Base-by-base conservation (phyloP, 805 yeast species). In the Kluyveromyces aestuarii region DNA sequence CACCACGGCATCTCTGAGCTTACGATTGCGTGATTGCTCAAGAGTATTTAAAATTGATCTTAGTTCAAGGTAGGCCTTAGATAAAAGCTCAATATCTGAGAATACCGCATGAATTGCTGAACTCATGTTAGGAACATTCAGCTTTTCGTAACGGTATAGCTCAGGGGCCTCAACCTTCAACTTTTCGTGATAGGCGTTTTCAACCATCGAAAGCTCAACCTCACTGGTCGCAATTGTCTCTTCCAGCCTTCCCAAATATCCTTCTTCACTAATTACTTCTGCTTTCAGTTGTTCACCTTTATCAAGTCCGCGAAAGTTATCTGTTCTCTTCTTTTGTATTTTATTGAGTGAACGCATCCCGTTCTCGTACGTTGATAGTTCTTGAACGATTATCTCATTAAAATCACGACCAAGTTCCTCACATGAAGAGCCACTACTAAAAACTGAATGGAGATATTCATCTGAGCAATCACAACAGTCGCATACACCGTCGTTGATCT, bases 401-500 rank as follows among this genome's bases (percentile, higher is more conserved):
- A 59, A 62, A 33, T 55, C 50, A 8, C 55, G 48, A 36, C 62
- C 55, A 41, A 72, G 54, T 36, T 59, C 60, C 17, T 27, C n/a
- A 36, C 53, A 50, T 51, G 54, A 14, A 13, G 18, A 13, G 16
- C 18, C 19, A 5, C 35, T n/a, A 58, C 39, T 47, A n/a, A 39
- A 41, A 21, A 46, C 1, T 72, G 72, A 5, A 46, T 68, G 14
- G 14, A 18, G 11, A 10, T 35, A 63, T 63, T 93, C 99, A 66
- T 93, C 99, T 1, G 88, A 76, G 8, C 99, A 98, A 67, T 93
- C 99, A 67, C 99, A 93, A 66, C 99, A 93, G 62, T 93, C 99
- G 69, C 99, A 93, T 2, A 83, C 81, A 0, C 97, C 97, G 66
- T 93, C 99, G 57, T 83, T 80, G 16, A 93, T 85, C 50, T 81